A percentile compares a stretch with the other conserved stretches of the same genome.
These are phyloP conservation scores for Claviceps pazoutovae DNA, from an alignment of 2,329 filamentous ascomycete genomes.

Conservation along the genomic window DNA sequence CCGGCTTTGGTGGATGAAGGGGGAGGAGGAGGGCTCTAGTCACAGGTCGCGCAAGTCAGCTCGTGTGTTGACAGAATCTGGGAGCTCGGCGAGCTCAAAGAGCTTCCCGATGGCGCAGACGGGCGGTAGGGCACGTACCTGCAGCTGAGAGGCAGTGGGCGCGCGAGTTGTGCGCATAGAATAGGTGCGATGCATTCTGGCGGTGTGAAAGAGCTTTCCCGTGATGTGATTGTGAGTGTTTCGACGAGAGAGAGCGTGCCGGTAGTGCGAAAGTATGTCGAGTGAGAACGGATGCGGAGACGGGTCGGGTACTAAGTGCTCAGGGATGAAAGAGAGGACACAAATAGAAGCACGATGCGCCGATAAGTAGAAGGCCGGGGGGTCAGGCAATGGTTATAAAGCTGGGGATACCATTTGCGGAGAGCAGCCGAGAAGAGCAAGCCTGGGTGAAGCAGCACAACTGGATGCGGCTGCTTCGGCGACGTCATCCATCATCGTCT, in stretches of 20 bases:
- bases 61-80: neutral
- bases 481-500: conserved; percentile 9
- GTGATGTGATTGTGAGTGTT: neutral
- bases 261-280: neutral
- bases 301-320: neutral
- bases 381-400: conserved; percentile 8
- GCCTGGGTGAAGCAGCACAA: too few species aligned
- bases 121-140: conserved; percentile 25
- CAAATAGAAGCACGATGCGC: neutral
- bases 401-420: conserved; percentile 1
- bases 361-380: neutral
- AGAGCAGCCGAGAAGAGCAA: neutral
- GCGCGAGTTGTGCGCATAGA: conserved; percentile 96
- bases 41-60: neutral
- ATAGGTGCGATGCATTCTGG: conserved; percentile 90
- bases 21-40: conserved; percentile 82
- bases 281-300: neutral
- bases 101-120: neutral
- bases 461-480: conserved; percentile 1
- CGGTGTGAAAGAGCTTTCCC: conserved; percentile 9
- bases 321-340: neutral
- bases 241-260: too few species aligned
- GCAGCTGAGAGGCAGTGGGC: conserved; percentile 73
- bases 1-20: conserved; percentile 81
- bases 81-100: neutral